Percentiles rank a stretch among this genome's conserved stretches.
Conservation (phyloP, 2,329 filamentous ascomycete species). For the Trichoderma sp. region DNA sequence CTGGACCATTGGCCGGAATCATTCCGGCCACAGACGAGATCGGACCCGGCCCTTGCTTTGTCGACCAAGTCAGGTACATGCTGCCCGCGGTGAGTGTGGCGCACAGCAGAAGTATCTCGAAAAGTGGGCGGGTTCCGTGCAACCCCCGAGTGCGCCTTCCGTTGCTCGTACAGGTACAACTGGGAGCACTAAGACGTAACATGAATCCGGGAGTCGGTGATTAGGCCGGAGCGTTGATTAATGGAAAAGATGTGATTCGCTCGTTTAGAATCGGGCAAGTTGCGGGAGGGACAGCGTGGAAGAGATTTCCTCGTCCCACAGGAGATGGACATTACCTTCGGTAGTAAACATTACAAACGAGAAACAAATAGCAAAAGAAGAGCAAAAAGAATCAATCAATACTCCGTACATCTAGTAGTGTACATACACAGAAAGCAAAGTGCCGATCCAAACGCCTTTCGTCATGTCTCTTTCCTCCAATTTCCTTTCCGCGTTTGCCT, state of each 20-base stretch:
- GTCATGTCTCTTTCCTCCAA: not conserved
- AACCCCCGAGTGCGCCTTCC: constrained; percentile 4
- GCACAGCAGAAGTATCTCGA: not conserved
- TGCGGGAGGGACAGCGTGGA: not conserved
- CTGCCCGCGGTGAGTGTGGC: not conserved
- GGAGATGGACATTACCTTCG: not conserved
- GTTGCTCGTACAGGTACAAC: not conserved
- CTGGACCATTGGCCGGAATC: constrained; percentile 33
- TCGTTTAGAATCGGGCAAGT: not conserved
- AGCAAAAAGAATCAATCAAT: too few relatives aligned
- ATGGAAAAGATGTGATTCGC: constrained; percentile 9
- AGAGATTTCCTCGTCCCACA: not conserved
- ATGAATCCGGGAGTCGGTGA: not conserved
- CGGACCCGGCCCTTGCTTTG: constrained; percentile 26
- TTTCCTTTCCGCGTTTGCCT: not conserved
- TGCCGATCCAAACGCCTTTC: not conserved
- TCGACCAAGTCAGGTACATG: constrained; percentile 9
- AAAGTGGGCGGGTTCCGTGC: constrained; percentile 10
- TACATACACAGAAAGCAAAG: not conserved
- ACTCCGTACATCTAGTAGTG: not conserved
- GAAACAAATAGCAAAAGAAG: not conserved
- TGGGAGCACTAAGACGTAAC: not conserved
- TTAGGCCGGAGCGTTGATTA: constrained; percentile 6
- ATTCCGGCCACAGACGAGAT: constrained; percentile 34
- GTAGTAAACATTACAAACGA: not conserved